Conservation (phyloP, 768 basidiomycete genomes). For the Lactifluus pinguis region DNA sequence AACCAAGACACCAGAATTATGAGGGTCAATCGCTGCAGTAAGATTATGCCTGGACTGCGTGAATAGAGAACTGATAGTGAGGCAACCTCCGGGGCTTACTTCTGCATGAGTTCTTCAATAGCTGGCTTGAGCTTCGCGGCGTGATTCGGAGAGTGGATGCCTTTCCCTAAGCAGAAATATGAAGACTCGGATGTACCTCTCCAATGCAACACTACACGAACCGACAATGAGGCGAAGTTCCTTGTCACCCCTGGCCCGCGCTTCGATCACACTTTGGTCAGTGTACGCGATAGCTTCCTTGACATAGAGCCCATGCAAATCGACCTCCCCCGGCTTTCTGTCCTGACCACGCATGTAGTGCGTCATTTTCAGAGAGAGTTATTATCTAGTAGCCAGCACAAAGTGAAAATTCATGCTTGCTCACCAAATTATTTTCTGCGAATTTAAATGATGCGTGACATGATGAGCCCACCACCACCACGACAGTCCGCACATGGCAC, state of each 20-base stretch:
- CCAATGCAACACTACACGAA: constrained; percentile 26
- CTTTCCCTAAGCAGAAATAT: constrained; percentile 50
- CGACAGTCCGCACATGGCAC: not conserved
- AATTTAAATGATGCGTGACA: not conserved
- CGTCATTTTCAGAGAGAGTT: not conserved
- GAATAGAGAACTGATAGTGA: not conserved
- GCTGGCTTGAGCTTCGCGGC: constrained; percentile 88
- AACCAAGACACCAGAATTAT: constrained; percentile 78
- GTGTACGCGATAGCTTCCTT: constrained; percentile 78
- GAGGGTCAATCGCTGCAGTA: constrained; percentile 62
- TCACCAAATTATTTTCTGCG: constrained; percentile 69
- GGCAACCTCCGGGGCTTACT: constrained; percentile 34
- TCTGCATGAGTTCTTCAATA: constrained; percentile 77
- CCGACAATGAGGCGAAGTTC: constrained; percentile 82
- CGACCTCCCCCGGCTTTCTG: constrained; percentile 64
- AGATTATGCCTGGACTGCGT: constrained; percentile 53
- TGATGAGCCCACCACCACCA: not conserved
- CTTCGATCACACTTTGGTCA: constrained; percentile 61
- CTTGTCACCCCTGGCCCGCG: constrained; percentile 50
- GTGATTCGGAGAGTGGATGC: constrained; percentile 70
- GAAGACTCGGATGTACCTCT: not conserved
- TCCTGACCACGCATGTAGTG: constrained; percentile 32
- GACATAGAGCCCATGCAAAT: constrained; percentile 89
- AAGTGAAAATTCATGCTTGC: not conserved
- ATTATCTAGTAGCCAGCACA: not conserved